These are phyloP conservation scores for Cicer bijugum DNA, from an alignment of 306 rosid genomes.

Conservation along the genomic window DNA sequence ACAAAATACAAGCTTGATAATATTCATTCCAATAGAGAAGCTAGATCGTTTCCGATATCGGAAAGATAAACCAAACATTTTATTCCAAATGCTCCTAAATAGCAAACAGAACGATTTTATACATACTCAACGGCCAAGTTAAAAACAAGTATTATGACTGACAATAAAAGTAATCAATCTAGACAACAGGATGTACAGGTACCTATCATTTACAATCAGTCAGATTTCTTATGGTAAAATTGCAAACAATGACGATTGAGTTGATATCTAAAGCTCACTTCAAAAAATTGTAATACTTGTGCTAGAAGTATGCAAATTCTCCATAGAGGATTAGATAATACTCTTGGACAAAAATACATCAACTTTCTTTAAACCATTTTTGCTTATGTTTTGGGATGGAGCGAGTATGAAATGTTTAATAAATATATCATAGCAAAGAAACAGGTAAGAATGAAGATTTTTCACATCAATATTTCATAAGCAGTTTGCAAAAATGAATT, in stretches of 20 bases:
- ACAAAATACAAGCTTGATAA: constrained; percentile 4
- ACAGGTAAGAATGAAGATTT: neutral
- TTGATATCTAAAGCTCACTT: constrained; percentile 15
- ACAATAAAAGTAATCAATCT: too few relatives aligned
- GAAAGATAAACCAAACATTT: constrained; percentile 18
- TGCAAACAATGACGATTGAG: constrained; percentile 22
- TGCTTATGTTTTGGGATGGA: too few relatives aligned
- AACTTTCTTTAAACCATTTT: too few relatives aligned
- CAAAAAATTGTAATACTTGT: neutral
- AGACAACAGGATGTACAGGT: neutral
- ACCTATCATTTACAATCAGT: constrained; percentile 2
- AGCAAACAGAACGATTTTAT: neutral
- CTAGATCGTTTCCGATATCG: neutral
- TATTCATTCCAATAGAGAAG: neutral
- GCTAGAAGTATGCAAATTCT: constrained; percentile 11
- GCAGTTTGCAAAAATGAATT: constrained; percentile 12
- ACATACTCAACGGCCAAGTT: neutral
- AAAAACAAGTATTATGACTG: neutral
- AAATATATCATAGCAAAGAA: constrained; percentile 21
- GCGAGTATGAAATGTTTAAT: neutral
- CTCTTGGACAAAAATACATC: too few relatives aligned
- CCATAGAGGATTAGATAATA: neutral
- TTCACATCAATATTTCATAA: constrained; percentile 2
- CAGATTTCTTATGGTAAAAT: constrained; percentile 3
- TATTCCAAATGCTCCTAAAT: neutral